phyloP scores from a whole-genome alignment of 352 stramenopile genomes.

The Phytophthora quininea region DNA sequence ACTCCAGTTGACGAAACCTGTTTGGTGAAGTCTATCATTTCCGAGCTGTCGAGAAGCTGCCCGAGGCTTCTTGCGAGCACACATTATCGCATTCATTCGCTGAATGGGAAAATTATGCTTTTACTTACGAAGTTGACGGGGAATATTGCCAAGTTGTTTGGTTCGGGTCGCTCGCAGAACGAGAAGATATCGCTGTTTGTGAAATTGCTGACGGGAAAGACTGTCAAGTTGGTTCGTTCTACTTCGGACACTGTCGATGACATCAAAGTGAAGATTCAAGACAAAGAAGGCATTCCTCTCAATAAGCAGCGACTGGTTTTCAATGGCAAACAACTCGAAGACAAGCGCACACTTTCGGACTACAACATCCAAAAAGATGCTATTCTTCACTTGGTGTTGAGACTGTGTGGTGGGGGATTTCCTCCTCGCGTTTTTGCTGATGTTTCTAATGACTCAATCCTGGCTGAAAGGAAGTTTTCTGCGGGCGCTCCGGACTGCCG shows the following conservation, averaged over 20 bases:
- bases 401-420: neutral
- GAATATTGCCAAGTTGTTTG: neutral
- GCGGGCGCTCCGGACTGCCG: constrained; percentile 12
- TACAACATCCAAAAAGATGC: neutral
- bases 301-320: constrained; percentile 3
- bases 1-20: neutral
- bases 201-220: neutral
- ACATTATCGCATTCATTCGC: neutral
- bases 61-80: constrained; percentile 5
- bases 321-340: constrained; percentile 1
- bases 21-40: constrained; percentile 1
- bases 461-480: constrained; percentile 2
- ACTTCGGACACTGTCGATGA: neutral
- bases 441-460: constrained; percentile 5
- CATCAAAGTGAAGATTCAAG: constrained; percentile 7
- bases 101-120: too few relatives aligned
- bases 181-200: neutral
- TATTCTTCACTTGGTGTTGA: neutral
- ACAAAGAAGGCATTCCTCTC: neutral
- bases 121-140: neutral
- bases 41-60: neutral
- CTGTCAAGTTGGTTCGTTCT: neutral
- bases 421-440: neutral
- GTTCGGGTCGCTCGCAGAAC: neutral
- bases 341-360: neutral